phyloP scores from a whole-genome alignment of 306 rosid species.

The Macrotyloma uniflorum region DNA sequence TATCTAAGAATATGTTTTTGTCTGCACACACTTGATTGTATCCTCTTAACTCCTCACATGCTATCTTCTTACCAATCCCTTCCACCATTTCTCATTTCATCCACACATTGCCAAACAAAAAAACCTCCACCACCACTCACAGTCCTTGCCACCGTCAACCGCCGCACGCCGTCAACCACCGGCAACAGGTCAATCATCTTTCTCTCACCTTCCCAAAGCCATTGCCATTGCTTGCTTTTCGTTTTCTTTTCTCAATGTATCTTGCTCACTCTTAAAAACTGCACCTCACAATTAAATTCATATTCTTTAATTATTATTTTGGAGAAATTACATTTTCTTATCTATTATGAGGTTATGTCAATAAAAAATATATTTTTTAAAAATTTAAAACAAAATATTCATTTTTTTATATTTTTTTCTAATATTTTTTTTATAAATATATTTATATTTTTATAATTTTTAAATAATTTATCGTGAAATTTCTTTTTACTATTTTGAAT shows the following conservation, averaged over 20 bases:
- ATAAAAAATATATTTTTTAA: too few relatives aligned
- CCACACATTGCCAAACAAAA: background rate
- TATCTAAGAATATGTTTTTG: background rate
- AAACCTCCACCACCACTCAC: background rate
- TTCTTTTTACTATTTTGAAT: too few relatives aligned
- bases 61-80: background rate
- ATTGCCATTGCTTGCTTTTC: background rate
- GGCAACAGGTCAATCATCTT: constrained; percentile 1
- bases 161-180: background rate
- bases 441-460: too few relatives aligned
- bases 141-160: background rate
- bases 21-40: background rate
- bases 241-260: background rate
- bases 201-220: background rate
- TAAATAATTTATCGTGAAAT: too few relatives aligned
- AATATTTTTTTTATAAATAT: too few relatives aligned
- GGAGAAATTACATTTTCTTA: too few relatives aligned
- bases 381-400: too few relatives aligned
- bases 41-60: background rate
- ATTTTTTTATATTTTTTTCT: too few relatives aligned
- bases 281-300: too few relatives aligned
- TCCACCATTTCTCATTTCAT: background rate
- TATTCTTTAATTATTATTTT: background rate
- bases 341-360: too few relatives aligned
- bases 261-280: too few relatives aligned